Conservation (phyloP, 2,329 filamentous ascomycete genomes). For the Exophiala dermatitidis region DNA sequence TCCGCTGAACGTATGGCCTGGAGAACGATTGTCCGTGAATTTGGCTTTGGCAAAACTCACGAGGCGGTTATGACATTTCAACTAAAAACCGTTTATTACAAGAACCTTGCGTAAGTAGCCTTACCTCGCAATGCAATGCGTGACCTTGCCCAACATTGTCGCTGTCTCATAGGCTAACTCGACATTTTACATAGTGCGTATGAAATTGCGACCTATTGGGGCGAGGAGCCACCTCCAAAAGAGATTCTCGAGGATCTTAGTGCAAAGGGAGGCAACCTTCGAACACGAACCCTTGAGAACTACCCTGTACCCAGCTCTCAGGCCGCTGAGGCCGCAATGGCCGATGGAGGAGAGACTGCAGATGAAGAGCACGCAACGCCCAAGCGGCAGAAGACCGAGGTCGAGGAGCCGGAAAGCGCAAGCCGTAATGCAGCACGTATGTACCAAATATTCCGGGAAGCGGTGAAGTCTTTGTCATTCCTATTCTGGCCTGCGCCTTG, state of each 20-base stretch:
- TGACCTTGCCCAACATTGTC: neutral
- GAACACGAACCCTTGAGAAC: slow-evolving; percentile 72
- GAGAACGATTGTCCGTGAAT: slow-evolving; percentile 69
- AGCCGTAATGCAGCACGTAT: slow-evolving; percentile 31
- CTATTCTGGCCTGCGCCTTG: no score
- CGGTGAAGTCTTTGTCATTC: no score
- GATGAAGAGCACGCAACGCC: slow-evolving; percentile 44
- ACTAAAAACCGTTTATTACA: slow-evolving; percentile 83
- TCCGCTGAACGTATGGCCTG: slow-evolving; percentile 78
- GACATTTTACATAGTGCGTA: slow-evolving; percentile 50
- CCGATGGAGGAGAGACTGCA: slow-evolving; percentile 34
- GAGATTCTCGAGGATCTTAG: slow-evolving; percentile 76
- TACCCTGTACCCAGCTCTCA: slow-evolving; percentile 48
- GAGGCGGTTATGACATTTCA: slow-evolving; percentile 77
- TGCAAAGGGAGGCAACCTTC: slow-evolving; percentile 73
- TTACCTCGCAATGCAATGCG: neutral
- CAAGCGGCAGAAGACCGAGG: slow-evolving; percentile 45
- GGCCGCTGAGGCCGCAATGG: slow-evolving; percentile 3
- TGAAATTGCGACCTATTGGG: slow-evolving; percentile 71
- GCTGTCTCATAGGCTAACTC: neutral
- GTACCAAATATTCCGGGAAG: neutral
- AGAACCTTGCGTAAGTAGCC: slow-evolving; percentile 60
- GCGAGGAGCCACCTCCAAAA: slow-evolving; percentile 74
- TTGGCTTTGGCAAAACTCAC: slow-evolving; percentile 67
- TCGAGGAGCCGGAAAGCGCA: slow-evolving; percentile 42